Percentiles rank a stretch among this genome's conserved stretches.
phyloP scores from a whole-genome alignment of 805 yeast genomes.

The Priceomyces medius region DNA sequence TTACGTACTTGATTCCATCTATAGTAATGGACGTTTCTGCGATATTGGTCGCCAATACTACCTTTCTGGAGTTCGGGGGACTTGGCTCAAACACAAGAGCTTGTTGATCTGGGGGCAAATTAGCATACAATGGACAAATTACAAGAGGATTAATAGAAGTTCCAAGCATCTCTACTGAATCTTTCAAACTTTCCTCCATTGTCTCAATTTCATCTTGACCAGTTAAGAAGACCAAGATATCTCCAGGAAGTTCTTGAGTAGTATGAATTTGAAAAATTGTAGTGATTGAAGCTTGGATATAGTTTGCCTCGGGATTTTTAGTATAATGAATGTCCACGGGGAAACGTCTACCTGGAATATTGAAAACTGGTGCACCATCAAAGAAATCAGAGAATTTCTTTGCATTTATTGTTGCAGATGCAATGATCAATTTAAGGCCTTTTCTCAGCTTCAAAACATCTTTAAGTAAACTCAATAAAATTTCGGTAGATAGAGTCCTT shows the following conservation, averaged over 20 bases:
- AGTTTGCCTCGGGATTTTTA: slow-evolving; percentile 85
- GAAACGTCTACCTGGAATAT: slow-evolving; percentile 89
- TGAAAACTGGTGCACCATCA: slow-evolving; percentile 78
- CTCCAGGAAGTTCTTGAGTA: slow-evolving; percentile 68
- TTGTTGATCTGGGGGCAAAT: slow-evolving; percentile 83
- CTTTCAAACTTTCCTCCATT: slow-evolving; percentile 66
- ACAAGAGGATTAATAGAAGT: slow-evolving; percentile 58
- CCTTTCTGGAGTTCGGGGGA: slow-evolving; percentile 74
- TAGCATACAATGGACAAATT: slow-evolving; percentile 87
- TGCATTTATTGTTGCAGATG: slow-evolving; percentile 95
- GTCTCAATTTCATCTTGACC: slow-evolving; percentile 96
- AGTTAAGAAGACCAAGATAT: slow-evolving; percentile 84
- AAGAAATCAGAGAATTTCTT: slow-evolving; percentile 81
- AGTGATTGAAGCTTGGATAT: slow-evolving; percentile 82
- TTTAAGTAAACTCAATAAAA: slow-evolving; percentile 74
- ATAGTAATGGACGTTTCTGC: slow-evolving; percentile 53
- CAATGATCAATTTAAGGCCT: slow-evolving; percentile 73
- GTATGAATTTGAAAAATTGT: slow-evolving; percentile 85
- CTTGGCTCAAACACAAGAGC: slow-evolving; percentile 82
- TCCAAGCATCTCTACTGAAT: slow-evolving; percentile 65
- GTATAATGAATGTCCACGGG: slow-evolving; percentile 88
- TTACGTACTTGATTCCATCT: slow-evolving; percentile 42
- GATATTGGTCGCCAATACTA: slow-evolving; percentile 91
- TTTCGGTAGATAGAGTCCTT: slow-evolving; percentile 88
- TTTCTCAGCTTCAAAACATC: slow-evolving; percentile 61